Conservation (phyloP, 352 stramenopile genomes). For the Albugo candida region DNA sequence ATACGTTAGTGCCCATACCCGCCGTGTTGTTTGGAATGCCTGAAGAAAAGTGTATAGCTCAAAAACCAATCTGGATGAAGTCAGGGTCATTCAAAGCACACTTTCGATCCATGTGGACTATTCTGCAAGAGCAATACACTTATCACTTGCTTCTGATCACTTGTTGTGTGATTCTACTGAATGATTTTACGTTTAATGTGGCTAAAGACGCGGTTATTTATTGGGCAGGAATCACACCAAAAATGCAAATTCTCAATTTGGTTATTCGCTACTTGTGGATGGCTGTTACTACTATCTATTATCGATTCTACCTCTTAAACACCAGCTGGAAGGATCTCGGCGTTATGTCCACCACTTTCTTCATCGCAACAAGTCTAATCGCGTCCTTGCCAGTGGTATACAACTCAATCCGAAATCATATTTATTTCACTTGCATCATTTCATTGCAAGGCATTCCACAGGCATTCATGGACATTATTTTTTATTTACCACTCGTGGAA, state of each 20-base stretch:
- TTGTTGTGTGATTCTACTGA: conserved; percentile 30
- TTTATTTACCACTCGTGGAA: conserved; percentile 41
- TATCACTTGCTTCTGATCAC: conserved; percentile 60
- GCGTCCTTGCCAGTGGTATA: conserved; percentile 29
- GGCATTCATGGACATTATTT: conserved; percentile 22
- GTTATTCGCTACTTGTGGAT: conserved; percentile 26
- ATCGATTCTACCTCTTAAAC: conserved; percentile 40
- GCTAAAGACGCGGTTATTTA: conserved; percentile 19
- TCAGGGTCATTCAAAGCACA: conserved; percentile 35
- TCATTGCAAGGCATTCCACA: conserved; percentile 23
- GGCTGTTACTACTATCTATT: conserved; percentile 23
- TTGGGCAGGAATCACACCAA: conserved; percentile 22
- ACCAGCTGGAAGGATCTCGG: conserved; percentile 49
- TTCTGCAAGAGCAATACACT: conserved; percentile 52
- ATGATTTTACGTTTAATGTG: conserved; percentile 47
- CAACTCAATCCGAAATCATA: conserved; percentile 17
- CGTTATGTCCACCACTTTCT: conserved; percentile 19
- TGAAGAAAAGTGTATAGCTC: conserved; percentile 21
- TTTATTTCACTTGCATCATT: conserved; percentile 24
- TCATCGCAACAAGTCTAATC: conserved; percentile 15
- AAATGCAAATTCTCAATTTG: conserved; percentile 15
- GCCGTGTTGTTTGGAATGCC: conserved; percentile 38
- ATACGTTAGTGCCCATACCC: conserved; percentile 41
- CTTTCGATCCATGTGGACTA: conserved; percentile 40
- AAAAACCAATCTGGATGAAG: conserved; percentile 45